Evolutionary conservation across 1,284 basidiomycete genomes (phyloP).

Genomic region (Tremellales sp.): DNA sequence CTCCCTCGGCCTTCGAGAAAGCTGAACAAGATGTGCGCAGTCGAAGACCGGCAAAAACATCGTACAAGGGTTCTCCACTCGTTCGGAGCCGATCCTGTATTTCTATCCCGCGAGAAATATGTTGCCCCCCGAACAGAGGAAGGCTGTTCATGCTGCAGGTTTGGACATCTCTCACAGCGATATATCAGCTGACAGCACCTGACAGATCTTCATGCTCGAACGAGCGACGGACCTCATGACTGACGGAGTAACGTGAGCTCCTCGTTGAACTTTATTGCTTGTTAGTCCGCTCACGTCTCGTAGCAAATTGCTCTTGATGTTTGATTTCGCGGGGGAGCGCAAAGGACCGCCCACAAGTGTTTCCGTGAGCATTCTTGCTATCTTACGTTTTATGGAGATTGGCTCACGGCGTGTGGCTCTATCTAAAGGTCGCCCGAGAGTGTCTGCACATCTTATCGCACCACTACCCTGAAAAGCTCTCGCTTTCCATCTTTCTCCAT

Average conservation of each 20-base stretch:
- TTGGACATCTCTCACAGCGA: no score
- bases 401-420: background rate
- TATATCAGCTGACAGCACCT: background rate
- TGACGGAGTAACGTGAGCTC: slow-evolving; percentile 35
- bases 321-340: slow-evolving; percentile 44
- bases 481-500: slow-evolving; percentile 29
- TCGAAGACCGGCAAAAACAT: slow-evolving; percentile 32
- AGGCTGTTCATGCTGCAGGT: slow-evolving; percentile 25
- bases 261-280: background rate
- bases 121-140: slow-evolving; percentile 24
- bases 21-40: slow-evolving; percentile 7
- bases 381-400: background rate
- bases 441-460: slow-evolving; percentile 27
- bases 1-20: background rate
- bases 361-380: slow-evolving; percentile 11
- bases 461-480: slow-evolving; percentile 37
- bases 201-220: slow-evolving; percentile 40
- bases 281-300: background rate
- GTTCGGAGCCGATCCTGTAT: slow-evolving; percentile 35
- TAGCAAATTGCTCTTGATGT: slow-evolving; percentile 31
- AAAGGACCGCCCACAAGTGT: slow-evolving; percentile 36
- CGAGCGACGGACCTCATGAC: slow-evolving; percentile 39
- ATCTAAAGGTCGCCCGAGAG: slow-evolving; percentile 22
- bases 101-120: slow-evolving; percentile 37
- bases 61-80: slow-evolving; percentile 29